phyloP scores from a whole-genome alignment of 2,329 filamentous ascomycete species.

The Endocalyx cinctus region DNA sequence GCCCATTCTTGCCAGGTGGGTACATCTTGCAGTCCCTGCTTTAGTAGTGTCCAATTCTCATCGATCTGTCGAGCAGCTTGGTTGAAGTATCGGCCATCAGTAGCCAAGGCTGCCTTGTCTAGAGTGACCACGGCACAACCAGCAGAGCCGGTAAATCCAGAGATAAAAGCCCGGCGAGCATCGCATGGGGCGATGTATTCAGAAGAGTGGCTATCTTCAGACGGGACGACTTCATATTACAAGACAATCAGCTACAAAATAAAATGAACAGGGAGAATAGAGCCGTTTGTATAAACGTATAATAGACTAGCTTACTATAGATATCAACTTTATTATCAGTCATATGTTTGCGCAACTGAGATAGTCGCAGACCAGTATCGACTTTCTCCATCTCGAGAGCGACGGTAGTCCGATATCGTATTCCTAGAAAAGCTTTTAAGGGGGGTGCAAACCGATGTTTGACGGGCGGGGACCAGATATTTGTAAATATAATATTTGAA shows the following conservation, averaged over 20 bases:
- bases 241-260: conserved; percentile 16
- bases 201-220: conserved; percentile 94
- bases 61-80: conserved; percentile 90
- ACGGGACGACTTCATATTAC: conserved; percentile 70
- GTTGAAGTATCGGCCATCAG: conserved; percentile 97
- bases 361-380: conserved; percentile 72
- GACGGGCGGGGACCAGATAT: too few species aligned
- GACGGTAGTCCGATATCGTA: conserved; percentile 16
- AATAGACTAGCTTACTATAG: conserved; percentile 63
- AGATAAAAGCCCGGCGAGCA: conserved; percentile 84
- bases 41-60: conserved; percentile 83
- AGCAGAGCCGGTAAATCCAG: conserved; percentile 90
- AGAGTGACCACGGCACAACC: conserved; percentile 86
- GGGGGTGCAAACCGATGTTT: too few species aligned
- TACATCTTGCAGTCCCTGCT: conserved; percentile 88
- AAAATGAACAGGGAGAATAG: too few species aligned
- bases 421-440: too few species aligned
- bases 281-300: too few species aligned
- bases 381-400: conserved; percentile 65
- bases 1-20: conserved; percentile 98
- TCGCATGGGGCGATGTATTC: conserved; percentile 98
- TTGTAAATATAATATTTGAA: too few species aligned
- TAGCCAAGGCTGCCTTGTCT: conserved; percentile 84
- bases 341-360: conserved; percentile 80
- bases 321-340: conserved; percentile 80